phyloP scores from a whole-genome alignment of 208 protist species.

The Kentomonas sorsogonicus region DNA sequence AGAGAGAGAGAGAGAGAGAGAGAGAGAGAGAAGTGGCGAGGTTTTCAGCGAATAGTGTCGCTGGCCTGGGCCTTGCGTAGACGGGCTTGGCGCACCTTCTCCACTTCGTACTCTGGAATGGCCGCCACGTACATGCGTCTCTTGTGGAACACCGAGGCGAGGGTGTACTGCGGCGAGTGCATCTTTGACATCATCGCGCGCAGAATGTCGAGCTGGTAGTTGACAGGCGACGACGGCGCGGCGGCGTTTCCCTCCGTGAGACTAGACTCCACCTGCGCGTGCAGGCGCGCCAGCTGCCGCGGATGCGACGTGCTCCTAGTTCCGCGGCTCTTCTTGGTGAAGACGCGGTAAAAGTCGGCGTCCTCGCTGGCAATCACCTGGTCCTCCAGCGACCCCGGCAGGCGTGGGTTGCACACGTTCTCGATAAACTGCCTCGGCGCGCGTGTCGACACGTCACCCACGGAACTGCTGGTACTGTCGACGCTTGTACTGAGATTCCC shows the following conservation, averaged over 20 bases:
- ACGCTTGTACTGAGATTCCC: too few relatives aligned
- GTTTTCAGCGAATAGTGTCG: too few relatives aligned
- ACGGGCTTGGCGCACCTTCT: conserved; percentile 43
- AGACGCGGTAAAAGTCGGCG: conserved; percentile 79
- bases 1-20: too few relatives aligned
- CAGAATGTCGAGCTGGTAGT: conserved; percentile 32
- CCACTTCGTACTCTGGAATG: conserved; percentile 79
- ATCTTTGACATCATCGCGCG: conserved; percentile 68
- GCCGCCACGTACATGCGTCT: conserved; percentile 60
- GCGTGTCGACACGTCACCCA: too few relatives aligned
- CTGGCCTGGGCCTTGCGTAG: too few relatives aligned
- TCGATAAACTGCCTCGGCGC: too few relatives aligned
- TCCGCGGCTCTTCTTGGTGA: conserved; percentile 30
- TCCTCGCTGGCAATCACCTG: conserved; percentile 30
- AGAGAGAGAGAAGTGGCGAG: too few relatives aligned
- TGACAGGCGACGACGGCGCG: conserved; percentile 20
- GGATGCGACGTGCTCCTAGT: conserved; percentile 8
- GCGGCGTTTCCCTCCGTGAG: conserved; percentile 3
- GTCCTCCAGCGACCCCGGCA: too few relatives aligned
- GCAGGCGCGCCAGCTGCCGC: conserved; percentile 5
- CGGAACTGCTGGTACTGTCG: too few relatives aligned
- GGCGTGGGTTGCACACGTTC: too few relatives aligned
- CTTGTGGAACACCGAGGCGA: conserved; percentile 59
- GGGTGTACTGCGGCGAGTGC: conserved; percentile 80
- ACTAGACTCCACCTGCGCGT: conserved; percentile 1